Evolutionary conservation across 768 basidiomycete genomes (phyloP).

Genomic region (Suillus subaureus): DNA sequence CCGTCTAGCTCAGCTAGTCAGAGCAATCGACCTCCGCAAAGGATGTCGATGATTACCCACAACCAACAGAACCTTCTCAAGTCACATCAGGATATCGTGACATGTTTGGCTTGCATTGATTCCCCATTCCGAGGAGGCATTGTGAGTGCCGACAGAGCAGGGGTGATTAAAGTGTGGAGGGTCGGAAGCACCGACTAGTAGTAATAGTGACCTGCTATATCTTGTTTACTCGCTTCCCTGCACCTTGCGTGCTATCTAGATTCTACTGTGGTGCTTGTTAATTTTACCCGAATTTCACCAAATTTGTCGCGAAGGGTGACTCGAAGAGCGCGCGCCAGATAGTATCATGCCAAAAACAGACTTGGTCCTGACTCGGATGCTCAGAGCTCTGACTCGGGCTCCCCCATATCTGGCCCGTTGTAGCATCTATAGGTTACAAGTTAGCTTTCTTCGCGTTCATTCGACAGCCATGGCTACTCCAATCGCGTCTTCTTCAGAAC

Average conservation of each 20-base stretch:
- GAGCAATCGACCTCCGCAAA: slow-evolving; percentile 69
- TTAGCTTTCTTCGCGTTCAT: slow-evolving; percentile 20
- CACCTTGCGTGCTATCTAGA: background rate
- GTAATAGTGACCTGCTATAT: slow-evolving; percentile 13
- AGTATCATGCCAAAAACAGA: slow-evolving; percentile 22
- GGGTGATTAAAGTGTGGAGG: slow-evolving; percentile 90
- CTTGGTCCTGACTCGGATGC: slow-evolving; percentile 29
- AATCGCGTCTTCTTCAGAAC: slow-evolving; percentile 56
- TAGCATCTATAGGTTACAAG: slow-evolving; percentile 17
- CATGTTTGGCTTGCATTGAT: slow-evolving; percentile 83
- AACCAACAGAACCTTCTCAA: slow-evolving; percentile 85
- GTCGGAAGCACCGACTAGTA: slow-evolving; percentile 54
- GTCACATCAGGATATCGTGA: slow-evolving; percentile 90
- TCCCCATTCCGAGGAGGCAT: slow-evolving; percentile 92
- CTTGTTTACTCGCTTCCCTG: background rate
- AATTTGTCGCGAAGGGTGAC: background rate
- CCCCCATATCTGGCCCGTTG: slow-evolving; percentile 25
- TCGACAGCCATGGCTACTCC: slow-evolving; percentile 54
- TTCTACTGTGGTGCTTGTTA: background rate
- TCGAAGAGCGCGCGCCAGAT: slow-evolving; percentile 11
- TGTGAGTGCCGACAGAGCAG: slow-evolving; percentile 89
- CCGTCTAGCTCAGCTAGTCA: slow-evolving; percentile 45
- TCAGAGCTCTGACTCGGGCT: slow-evolving; percentile 36
- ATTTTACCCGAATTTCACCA: background rate
- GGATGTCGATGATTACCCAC: slow-evolving; percentile 76